Percentiles rank a stretch among this genome's conserved stretches.
These are phyloP conservation scores for Crassisporium funariophilum DNA, from an alignment of 768 basidiomycete species.

Conservation along the genomic window DNA sequence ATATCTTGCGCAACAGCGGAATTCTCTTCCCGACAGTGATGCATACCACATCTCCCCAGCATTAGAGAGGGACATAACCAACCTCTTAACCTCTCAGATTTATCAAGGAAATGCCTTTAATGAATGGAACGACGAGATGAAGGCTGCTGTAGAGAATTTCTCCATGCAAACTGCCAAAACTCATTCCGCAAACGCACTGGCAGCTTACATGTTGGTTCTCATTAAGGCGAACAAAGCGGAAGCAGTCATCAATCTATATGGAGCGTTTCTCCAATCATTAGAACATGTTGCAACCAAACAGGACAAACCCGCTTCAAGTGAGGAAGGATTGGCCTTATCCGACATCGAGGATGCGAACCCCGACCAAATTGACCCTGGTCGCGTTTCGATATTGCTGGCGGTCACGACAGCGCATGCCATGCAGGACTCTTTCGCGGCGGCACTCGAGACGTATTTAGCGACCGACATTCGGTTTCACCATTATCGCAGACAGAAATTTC, in stretches of 20 bases:
- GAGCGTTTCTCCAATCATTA: slow-evolving; percentile 29
- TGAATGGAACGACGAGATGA: slow-evolving; percentile 7
- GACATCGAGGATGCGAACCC: slow-evolving; percentile 15
- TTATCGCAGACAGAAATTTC: slow-evolving; percentile 38
- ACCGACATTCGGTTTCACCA: slow-evolving; percentile 38
- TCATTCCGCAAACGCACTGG: slow-evolving; percentile 49
- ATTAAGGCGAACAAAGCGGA: slow-evolving; percentile 43
- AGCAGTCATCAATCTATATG: slow-evolving; percentile 48
- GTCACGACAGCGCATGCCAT: slow-evolving; percentile 65
- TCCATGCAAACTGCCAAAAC: slow-evolving; percentile 49
- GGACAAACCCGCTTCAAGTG: too few species aligned
- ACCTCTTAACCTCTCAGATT: slow-evolving; percentile 7
- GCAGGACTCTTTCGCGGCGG: slow-evolving; percentile 56
- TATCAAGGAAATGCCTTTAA: not conserved
- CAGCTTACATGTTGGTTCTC: slow-evolving; percentile 49
- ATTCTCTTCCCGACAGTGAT: slow-evolving; percentile 8
- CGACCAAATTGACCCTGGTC: slow-evolving; percentile 27
- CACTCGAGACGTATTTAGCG: slow-evolving; percentile 46
- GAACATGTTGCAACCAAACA: not conserved
- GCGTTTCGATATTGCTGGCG: slow-evolving; percentile 47
- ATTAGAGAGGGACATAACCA: slow-evolving; percentile 9
- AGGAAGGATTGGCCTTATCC: slow-evolving; percentile 12
- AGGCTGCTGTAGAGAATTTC: slow-evolving; percentile 41
- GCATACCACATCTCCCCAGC: slow-evolving; percentile 15
- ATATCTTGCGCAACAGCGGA: slow-evolving; percentile 12